A percentile compares a stretch with the other conserved stretches of the same genome.
Conservation (phyloP, 208 protist genomes). For the Chromosphaera perkinsii region DNA sequence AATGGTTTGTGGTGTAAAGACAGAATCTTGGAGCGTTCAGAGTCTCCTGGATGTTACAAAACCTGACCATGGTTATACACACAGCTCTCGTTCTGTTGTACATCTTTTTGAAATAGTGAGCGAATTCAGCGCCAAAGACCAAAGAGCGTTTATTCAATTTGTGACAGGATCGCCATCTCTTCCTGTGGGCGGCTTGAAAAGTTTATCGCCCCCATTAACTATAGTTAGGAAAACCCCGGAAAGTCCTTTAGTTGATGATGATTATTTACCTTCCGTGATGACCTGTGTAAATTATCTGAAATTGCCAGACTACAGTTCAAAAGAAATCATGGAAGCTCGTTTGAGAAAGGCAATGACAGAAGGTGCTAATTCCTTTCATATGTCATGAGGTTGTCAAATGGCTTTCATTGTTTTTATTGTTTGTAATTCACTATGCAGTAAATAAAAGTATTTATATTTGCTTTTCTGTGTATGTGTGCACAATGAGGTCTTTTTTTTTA, state of each 20-base stretch:
- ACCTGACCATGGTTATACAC: constrained; percentile 28
- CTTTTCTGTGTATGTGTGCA: too few species aligned
- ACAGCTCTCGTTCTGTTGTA: not conserved
- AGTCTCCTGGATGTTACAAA: not conserved
- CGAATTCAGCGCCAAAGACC: not conserved
- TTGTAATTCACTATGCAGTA: too few species aligned
- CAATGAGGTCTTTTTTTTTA: too few species aligned
- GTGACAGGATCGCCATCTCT: constrained; percentile 28
- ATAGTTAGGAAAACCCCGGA: constrained; percentile 26
- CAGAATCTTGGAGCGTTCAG: not conserved
- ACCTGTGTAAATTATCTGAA: constrained; percentile 45
- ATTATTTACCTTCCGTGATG: constrained; percentile 43
- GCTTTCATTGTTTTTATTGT: too few species aligned
- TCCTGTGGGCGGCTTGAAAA: constrained; percentile 30
- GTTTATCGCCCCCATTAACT: constrained; percentile 30
- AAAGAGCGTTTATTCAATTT: constrained; percentile 35
- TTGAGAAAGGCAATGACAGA: constrained; percentile 11
- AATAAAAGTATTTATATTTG: too few species aligned
- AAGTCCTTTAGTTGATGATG: constrained; percentile 5
- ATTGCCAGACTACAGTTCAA: constrained; percentile 34
- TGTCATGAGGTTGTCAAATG: too few species aligned
- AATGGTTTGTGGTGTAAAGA: constrained; percentile 19
- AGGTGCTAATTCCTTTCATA: constrained; percentile 11
- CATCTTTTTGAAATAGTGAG: not conserved
- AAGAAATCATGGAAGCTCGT: constrained; percentile 14